These are phyloP conservation scores for Nicotiana undulata DNA, from an alignment of 257 asterid genomes.

Conservation along the genomic window DNA sequence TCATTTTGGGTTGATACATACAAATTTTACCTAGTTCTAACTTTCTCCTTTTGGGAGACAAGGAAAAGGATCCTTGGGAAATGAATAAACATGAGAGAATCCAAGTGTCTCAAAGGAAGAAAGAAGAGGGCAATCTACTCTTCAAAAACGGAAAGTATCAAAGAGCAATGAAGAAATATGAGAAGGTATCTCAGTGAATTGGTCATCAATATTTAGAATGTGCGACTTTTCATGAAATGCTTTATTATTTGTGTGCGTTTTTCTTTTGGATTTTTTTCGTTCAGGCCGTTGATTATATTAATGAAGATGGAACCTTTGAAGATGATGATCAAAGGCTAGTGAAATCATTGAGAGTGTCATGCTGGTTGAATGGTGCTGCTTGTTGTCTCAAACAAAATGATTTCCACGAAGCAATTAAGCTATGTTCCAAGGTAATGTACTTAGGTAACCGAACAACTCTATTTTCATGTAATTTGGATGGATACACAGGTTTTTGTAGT, in stretches of 20 bases:
- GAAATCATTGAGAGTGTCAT: conserved; percentile 39
- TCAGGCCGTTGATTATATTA: conserved; percentile 52
- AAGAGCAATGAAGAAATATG: conserved; percentile 47
- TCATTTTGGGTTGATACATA: not conserved
- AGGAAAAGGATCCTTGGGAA: conserved; percentile 72
- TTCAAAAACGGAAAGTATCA: conserved; percentile 45
- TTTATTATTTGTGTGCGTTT: not conserved
- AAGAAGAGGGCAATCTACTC: conserved; percentile 67
- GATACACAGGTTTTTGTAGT: not conserved
- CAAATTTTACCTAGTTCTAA: not conserved
- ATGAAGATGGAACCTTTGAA: conserved; percentile 31
- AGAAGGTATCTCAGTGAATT: conserved; percentile 23
- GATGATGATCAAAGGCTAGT: conserved; percentile 39
- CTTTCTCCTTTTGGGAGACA: not conserved
- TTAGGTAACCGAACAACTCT: not conserved
- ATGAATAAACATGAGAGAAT: conserved; percentile 49
- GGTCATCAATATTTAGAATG: not conserved
- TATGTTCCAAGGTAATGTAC: conserved; percentile 51
- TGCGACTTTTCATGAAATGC: not conserved
- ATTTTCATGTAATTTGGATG: not conserved
- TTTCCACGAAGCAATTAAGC: conserved; percentile 36
- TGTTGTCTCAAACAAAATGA: conserved; percentile 47
- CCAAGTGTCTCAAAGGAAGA: conserved; percentile 44
- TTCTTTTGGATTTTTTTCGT: not conserved
- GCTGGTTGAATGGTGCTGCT: conserved; percentile 75